Evolutionary conservation across 768 basidiomycete genomes (phyloP), one percentile per base, ranked within the genome.

Genomic region (Cyclocybe cylindracea): DNA sequence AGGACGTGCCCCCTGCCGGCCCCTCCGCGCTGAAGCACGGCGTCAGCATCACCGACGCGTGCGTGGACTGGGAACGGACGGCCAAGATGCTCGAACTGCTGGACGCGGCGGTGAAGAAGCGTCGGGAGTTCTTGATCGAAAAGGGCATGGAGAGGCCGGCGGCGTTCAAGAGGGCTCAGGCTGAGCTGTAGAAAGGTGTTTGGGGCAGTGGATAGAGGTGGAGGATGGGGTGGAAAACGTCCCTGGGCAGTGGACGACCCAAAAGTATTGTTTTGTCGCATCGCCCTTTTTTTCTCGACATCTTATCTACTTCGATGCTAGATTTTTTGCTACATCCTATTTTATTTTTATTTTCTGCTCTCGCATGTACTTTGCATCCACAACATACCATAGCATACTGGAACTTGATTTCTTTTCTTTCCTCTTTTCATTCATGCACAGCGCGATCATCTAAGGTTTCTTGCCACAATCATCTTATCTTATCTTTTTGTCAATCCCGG

Each of bases 31-130:
- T 94, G 59, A 91, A 89, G 68, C 75, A 86, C 51, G 91, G 91
- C 47, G 83, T 95, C 48, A 88, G 85, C 56, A 94, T 96, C 66
- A 97, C 94, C 0, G 94, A 97, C 58, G 94, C 91, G 2, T 97
- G 94, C 62, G 86, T 95, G 42, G 82, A 89, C 66, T 96, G 93
- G 91, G 79, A 83, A 43, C 77, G 77, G 6, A 97, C 94, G 1
- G 75, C 91, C 36, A 58, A 49, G 14, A 89, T 94, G 85, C 81
- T 96, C 44, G 78, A 86, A 63, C 72, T 76, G 50, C 76, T 94
- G 44, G 87, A 93, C 53, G 45, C 73, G 73, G 82, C 82, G 38
- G 82, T 81, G 44, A 69, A 55, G 34, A 67, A 74, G 61, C 67
- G 83, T 40, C 72, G 80, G 45, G 67, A 76, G 52, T 61, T 62